Percentiles rank a stretch among this genome's conserved stretches.
These are phyloP conservation scores for Neoscytalidium dimidiatum DNA, from an alignment of 2,329 filamentous ascomycete genomes.

Conservation along the genomic window DNA sequence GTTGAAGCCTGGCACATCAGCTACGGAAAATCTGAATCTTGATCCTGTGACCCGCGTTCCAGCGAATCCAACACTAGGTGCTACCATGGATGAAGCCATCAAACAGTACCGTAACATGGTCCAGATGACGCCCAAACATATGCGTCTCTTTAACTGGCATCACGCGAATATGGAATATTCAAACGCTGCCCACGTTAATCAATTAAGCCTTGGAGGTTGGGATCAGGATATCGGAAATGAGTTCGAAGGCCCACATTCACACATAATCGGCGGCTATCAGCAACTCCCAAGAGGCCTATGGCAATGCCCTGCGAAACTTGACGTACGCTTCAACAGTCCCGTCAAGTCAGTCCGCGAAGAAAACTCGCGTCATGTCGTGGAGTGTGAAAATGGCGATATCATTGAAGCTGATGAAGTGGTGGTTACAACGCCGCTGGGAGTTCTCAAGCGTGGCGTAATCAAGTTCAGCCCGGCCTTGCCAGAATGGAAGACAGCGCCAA, in stretches of 20 bases:
- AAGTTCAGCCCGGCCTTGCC: slow-evolving; percentile 91
- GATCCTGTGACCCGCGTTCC: slow-evolving; percentile 63
- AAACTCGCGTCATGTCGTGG: slow-evolving; percentile 50
- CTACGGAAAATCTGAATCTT: slow-evolving; percentile 70
- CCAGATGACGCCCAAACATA: slow-evolving; percentile 80
- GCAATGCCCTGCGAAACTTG: slow-evolving; percentile 72
- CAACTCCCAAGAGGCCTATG: slow-evolving; percentile 86
- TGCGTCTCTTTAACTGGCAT: slow-evolving; percentile 95
- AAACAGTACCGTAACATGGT: slow-evolving; percentile 82
- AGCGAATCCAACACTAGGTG: slow-evolving; percentile 73
- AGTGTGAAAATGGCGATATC: slow-evolving; percentile 74
- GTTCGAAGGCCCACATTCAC: slow-evolving; percentile 91
- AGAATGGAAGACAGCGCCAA: slow-evolving; percentile 77
- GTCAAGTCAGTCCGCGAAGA: slow-evolving; percentile 73
- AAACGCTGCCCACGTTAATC: slow-evolving; percentile 85
- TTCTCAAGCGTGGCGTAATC: slow-evolving; percentile 80
- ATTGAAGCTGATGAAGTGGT: slow-evolving; percentile 90
- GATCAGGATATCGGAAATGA: slow-evolving; percentile 98
- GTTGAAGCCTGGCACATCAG: slow-evolving; percentile 63
- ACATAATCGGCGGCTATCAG: slow-evolving; percentile 92
- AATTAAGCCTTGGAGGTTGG: slow-evolving; percentile 87
- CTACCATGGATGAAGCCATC: slow-evolving; percentile 91
- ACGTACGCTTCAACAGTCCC: slow-evolving; percentile 71
- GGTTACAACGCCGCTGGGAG: slow-evolving; percentile 84
- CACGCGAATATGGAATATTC: slow-evolving; percentile 98